phyloP scores from a whole-genome alignment of 495 filamentous ascomycete species.

The Penicillium longicatenatum region DNA sequence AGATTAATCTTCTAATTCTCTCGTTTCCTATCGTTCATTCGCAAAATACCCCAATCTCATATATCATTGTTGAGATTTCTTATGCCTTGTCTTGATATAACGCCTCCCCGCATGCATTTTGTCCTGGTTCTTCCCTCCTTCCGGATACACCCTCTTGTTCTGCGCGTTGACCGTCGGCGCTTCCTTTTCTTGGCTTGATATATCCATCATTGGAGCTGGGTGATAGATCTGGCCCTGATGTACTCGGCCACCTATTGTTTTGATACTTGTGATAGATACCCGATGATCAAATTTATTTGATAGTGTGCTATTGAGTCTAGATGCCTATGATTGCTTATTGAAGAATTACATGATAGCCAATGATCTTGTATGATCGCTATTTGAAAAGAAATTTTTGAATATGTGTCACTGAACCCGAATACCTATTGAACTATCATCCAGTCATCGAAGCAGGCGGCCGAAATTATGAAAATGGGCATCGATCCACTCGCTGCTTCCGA shows the following conservation, averaged over 20 bases:
- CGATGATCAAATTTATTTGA: conserved; percentile 19
- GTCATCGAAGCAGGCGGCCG: too few species aligned
- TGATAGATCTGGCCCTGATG: conserved; percentile 11
- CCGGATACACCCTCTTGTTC: not conserved
- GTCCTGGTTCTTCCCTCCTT: conserved; percentile 10
- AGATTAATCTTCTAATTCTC: conserved; percentile 17
- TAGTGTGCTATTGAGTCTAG: not conserved
- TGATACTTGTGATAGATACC: conserved; percentile 32
- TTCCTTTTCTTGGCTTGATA: conserved; percentile 14
- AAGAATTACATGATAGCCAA: conserved; percentile 1
- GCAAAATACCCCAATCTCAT: conserved; percentile 30
- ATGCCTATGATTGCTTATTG: not conserved
- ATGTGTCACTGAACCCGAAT: not conserved
- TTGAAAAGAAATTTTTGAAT: not conserved
- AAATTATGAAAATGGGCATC: conserved; percentile 50
- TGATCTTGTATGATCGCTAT: not conserved
- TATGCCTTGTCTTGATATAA: conserved; percentile 12
- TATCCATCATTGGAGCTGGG: conserved; percentile 3
- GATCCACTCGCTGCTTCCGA: conserved; percentile 36
- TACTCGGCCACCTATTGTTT: conserved; percentile 7
- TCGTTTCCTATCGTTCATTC: conserved; percentile 11
- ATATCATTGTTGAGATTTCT: conserved; percentile 7
- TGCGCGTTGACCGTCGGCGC: not conserved
- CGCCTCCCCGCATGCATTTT: not conserved
- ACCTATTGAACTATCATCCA: too few species aligned